phyloP scores from a whole-genome alignment of 2,329 filamentous ascomycete species.

The Aspergillus melleus region DNA sequence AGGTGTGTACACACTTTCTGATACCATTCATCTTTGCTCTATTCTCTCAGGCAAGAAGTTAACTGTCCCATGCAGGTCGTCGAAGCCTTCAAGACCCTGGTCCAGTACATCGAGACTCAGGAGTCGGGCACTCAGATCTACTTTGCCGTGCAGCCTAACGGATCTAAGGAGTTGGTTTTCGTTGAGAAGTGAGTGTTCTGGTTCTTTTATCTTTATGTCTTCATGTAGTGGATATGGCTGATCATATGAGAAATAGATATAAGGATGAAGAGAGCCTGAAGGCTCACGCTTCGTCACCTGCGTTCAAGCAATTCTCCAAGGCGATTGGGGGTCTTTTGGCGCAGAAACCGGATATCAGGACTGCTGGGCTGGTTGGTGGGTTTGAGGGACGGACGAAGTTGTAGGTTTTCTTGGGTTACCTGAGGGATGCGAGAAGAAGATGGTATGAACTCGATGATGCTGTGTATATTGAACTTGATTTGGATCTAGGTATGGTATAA shows the following conservation, averaged over 20 bases:
- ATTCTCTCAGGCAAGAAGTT: background rate
- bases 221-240: background rate
- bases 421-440: too few species aligned
- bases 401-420: background rate
- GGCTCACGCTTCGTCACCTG: constrained; percentile 13
- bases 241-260: constrained; percentile 9
- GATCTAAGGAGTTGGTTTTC: constrained; percentile 19
- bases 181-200: constrained; percentile 19
- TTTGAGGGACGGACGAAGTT: constrained; percentile 22
- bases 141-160: constrained; percentile 18
- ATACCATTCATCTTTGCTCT: background rate
- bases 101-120: constrained; percentile 15
- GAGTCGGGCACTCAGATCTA: constrained; percentile 24
- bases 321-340: constrained; percentile 15
- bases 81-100: constrained; percentile 18
- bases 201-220: background rate
- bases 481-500: background rate
- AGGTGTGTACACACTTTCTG: constrained; percentile 6
- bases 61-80: constrained; percentile 8
- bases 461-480: background rate
- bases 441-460: too few species aligned
- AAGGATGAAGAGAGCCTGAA: constrained; percentile 19
- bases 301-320: constrained; percentile 18
- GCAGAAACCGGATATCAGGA: constrained; percentile 16
- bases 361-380: constrained; percentile 15